Conservation (phyloP, 2,329 filamentous ascomycete species). For the Pseudovirgaria hyperparasitica region DNA sequence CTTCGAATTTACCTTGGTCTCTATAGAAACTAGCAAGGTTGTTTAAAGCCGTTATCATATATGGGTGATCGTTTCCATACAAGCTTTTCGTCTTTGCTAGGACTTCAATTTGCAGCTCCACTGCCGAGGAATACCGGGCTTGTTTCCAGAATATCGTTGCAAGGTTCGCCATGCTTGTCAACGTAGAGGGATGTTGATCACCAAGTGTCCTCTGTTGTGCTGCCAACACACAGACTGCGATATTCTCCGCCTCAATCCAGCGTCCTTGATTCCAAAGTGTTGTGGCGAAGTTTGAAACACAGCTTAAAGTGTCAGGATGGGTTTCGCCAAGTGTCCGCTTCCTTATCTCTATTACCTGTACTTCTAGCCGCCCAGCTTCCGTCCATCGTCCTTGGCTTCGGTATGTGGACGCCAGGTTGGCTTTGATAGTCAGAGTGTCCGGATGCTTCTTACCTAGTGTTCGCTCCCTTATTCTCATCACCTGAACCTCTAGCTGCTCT, state of each 20-base stretch:
- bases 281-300: slow-evolving; percentile 3
- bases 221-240: neutral
- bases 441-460: slow-evolving; percentile 4
- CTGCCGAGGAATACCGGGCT: slow-evolving; percentile 2
- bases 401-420: slow-evolving; percentile 4
- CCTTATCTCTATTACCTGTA: neutral
- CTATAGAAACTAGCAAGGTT: slow-evolving; percentile 6
- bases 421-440: slow-evolving; percentile 6
- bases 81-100: too few relatives aligned
- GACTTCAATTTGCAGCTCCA: slow-evolving; percentile 1
- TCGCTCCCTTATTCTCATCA: slow-evolving; percentile 4
- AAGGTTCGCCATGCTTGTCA: slow-evolving; percentile 5
- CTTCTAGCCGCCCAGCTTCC: slow-evolving; percentile 1
- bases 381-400: slow-evolving; percentile 1
- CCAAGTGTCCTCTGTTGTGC: slow-evolving; percentile 2
- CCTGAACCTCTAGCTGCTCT: slow-evolving; percentile 5
- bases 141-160: slow-evolving; percentile 3
- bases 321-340: slow-evolving; percentile 2
- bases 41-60: slow-evolving; percentile 8
- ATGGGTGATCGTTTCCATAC: slow-evolving; percentile 7
- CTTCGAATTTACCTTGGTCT: slow-evolving; percentile 7
- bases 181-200: slow-evolving; percentile 3
- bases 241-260: slow-evolving; percentile 1
- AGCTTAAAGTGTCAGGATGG: slow-evolving; percentile 4
- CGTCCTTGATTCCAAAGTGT: neutral